Conservation (phyloP, 176 grass and related monocot species). For the Panicum miliaceum region DNA sequence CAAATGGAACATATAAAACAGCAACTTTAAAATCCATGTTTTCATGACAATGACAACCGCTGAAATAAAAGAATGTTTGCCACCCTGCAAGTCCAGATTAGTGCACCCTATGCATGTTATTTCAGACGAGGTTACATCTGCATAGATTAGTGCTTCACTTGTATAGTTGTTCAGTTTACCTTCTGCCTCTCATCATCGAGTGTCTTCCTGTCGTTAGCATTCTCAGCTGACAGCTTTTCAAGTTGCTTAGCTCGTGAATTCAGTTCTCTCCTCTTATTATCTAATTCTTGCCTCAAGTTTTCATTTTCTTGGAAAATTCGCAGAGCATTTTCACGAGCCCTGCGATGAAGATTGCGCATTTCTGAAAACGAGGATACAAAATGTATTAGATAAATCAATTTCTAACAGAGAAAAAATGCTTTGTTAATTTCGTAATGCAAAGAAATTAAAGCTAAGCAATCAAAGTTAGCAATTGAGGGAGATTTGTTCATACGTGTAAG, state of each 20-base stretch:
- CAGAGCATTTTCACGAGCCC: constrained; percentile 60
- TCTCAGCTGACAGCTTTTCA: constrained; percentile 69
- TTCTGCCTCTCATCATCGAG: constrained; percentile 76
- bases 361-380: constrained; percentile 54
- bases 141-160: constrained; percentile 21
- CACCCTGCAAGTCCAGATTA: constrained; percentile 21
- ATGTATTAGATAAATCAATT: constrained; percentile 16
- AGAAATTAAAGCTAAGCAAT: not conserved
- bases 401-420: constrained; percentile 10
- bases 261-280: constrained; percentile 72
- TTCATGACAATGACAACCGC: not conserved
- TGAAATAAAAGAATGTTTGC: not conserved
- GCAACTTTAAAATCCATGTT: not conserved
- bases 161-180: constrained; percentile 50
- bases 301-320: constrained; percentile 75
- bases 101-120: constrained; percentile 26
- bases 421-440: constrained; percentile 1
- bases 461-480: not conserved
- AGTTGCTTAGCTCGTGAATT: constrained; percentile 61
- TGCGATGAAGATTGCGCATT: constrained; percentile 71
- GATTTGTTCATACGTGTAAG: not conserved
- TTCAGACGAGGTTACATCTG: not conserved
- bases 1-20: constrained; percentile 19
- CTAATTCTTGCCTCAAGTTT: constrained; percentile 76
- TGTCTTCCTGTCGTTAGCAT: constrained; percentile 68